Evolutionary conservation across 148 eudicot genomes (phyloP), one percentile per base, ranked within the genome.

Genomic region (Diospyros lotus): DNA sequence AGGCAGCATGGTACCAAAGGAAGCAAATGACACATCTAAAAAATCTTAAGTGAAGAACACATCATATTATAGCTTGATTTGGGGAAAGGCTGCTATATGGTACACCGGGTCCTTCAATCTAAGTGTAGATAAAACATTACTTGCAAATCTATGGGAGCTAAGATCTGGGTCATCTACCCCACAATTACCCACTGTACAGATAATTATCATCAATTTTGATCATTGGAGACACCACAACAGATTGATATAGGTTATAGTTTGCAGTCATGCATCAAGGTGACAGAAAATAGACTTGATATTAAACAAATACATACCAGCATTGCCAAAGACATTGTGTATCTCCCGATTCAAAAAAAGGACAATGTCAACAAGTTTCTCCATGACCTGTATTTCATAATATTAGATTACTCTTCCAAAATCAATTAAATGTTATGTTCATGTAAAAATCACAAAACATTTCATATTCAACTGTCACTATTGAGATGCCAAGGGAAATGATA

Each of bases 361-460:
- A 60, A 84, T 73, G 73, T 89, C 93, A 58, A 82, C 91, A 71
- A 89, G 93, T 75, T 84, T 87, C 82, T 77, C 91, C 89, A 89
- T 85, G 56, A 89, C 85, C 89, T 87, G 83, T 43, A 53, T 45
- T 62, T 39, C 73, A 75, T 41, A 54, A 68, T 52, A 28, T 8
- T 18, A 45, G 51, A 46, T 65, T 55, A 46, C 71, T 65, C 17
- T 48, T 3, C 70, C 72, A 15, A 66, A 77, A 65, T 50, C 69
- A 50, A 43, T 28, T 28, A 28, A 28, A 28, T 28, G 0, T 28
- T 28, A 28, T 28, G 28, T 28, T 28, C 28, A 28, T 28, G 28
- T 28, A 28, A 28, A 28, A 28, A 28, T 28, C 28, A 28, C 28
- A 28, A 28, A 28, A 28, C 28, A 28, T 28, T 28, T 28, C 61